phyloP scores from a whole-genome alignment of 108 stramenopile species.

The Seminavis robusta region DNA sequence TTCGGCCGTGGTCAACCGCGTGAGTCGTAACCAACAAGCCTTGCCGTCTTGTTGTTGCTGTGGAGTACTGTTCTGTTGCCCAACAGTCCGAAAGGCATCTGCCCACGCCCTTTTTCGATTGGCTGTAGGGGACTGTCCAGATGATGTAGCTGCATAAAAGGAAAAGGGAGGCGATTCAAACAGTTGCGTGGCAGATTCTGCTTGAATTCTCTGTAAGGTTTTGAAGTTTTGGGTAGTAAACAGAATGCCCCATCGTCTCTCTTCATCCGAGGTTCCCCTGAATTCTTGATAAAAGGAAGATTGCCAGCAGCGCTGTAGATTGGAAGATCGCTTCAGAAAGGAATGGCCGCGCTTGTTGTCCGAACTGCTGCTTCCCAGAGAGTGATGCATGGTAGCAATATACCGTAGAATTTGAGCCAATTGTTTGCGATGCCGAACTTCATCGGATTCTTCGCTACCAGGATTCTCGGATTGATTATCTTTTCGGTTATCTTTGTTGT shows the following conservation, averaged over 20 bases:
- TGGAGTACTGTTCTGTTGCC: no score
- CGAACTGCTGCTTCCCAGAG: neutral
- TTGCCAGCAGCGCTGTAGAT: no score
- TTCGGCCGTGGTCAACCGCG: conserved; percentile 24
- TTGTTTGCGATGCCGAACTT: conserved; percentile 35
- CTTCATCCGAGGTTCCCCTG: neutral
- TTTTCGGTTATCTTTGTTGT: no score
- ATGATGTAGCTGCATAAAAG: conserved; percentile 28
- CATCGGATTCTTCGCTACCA: no score
- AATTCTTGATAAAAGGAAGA: no score
- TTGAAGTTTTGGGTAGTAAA: conserved; percentile 32
- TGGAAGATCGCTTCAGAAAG: no score
- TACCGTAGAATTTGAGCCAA: conserved; percentile 51
- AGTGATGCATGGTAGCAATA: conserved; percentile 47
- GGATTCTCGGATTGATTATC: no score
- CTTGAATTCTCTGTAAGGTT: conserved; percentile 3
- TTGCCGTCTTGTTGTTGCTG: no score
- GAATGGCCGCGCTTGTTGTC: no score
- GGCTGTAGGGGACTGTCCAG: no score
- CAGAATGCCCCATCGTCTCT: conserved; percentile 11
- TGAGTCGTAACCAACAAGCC: conserved; percentile 50
- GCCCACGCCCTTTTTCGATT: no score
- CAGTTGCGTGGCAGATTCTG: neutral
- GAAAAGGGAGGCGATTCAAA: conserved; percentile 28
- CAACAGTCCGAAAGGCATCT: no score